Evolutionary conservation across 257 asterid species (phyloP).

Genomic region (Prunella vulgaris): DNA sequence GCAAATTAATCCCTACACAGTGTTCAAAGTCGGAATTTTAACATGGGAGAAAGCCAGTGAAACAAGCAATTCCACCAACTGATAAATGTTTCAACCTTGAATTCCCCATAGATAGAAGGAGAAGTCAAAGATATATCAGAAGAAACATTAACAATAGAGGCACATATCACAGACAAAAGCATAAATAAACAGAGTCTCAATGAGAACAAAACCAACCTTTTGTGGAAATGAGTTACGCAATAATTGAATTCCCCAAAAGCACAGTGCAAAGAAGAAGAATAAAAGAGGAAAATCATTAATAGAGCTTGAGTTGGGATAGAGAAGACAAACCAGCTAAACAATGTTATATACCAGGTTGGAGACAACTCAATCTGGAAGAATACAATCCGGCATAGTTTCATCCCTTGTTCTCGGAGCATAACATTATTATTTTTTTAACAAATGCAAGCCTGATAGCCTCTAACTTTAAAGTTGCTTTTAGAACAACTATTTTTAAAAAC

Average conservation of each 20-base stretch:
- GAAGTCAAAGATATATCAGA: background rate
- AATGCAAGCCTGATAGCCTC: background rate
- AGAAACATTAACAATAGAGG: background rate
- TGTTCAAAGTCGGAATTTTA: background rate
- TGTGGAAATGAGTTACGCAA: background rate
- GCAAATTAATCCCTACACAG: slow-evolving; percentile 35
- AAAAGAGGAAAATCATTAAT: background rate
- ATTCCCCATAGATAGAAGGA: background rate
- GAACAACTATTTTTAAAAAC: no score
- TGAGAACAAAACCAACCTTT: background rate
- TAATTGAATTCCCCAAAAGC: background rate
- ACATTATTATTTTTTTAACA: background rate
- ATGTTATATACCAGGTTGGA: background rate
- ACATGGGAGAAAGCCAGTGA: background rate
- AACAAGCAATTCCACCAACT: background rate
- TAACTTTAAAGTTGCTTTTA: background rate
- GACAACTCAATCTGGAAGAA: slow-evolving; percentile 1
- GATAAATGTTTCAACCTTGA: background rate
- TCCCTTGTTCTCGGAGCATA: background rate
- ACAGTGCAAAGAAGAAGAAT: background rate
- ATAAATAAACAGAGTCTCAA: background rate
- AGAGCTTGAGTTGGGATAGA: background rate
- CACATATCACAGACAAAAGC: background rate
- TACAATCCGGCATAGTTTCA: background rate
- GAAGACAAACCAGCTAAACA: background rate